phyloP scores from a whole-genome alignment of 176 grass and related monocot species.

The Phoenix dactylifera region DNA sequence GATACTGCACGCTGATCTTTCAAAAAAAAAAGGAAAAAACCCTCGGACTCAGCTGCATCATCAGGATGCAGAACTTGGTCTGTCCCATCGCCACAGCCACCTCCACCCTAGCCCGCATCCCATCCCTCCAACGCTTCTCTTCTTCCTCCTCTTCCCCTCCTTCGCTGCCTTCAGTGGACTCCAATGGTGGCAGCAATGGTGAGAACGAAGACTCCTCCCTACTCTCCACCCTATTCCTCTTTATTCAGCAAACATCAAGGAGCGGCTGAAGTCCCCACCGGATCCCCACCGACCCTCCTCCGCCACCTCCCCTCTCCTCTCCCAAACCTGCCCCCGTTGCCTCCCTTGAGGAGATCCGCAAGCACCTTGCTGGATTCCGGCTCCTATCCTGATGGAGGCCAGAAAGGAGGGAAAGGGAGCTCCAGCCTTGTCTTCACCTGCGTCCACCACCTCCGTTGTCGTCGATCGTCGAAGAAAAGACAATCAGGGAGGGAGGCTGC shows the following conservation, averaged over 20 bases:
- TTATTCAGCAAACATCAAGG: conserved; percentile 32
- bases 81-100: too few species aligned
- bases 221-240: conserved; percentile 4
- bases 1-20: too few species aligned
- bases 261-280: conserved; percentile 31
- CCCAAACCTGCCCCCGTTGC: not conserved
- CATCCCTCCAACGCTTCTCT: conserved; percentile 5
- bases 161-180: not conserved
- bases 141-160: conserved; percentile 5
- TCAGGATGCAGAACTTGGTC: too few species aligned
- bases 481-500: too few species aligned
- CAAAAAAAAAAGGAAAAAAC: too few species aligned
- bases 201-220: not conserved
- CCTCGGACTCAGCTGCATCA: too few species aligned
- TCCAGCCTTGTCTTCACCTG: not conserved
- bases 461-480: too few species aligned
- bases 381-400: not conserved
- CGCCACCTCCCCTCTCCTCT: conserved; percentile 9
- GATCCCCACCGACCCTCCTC: conserved; percentile 17
- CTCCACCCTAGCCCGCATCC: not conserved
- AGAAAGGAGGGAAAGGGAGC: too few species aligned
- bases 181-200: not conserved
- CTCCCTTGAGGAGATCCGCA: conserved; percentile 16
- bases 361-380: conserved; percentile 25
- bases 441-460: too few species aligned